Evolutionary conservation across 108 stramenopile genomes (phyloP).

Genomic region (Cyclotella cryptica): DNA sequence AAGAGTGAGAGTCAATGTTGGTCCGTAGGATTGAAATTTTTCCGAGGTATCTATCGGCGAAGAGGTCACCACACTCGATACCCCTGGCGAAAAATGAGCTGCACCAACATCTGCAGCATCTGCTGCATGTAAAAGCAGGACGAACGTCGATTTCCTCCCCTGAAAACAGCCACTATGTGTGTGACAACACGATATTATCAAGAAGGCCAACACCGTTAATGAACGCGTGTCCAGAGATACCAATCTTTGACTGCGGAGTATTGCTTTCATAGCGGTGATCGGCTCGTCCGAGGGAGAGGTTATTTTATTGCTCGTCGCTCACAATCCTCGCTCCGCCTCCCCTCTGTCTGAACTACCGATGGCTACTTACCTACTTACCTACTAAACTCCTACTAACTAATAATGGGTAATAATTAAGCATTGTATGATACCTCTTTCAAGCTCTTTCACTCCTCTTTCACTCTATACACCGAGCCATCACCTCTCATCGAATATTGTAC

Average conservation of each 20-base stretch:
- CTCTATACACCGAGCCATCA: no score
- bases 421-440: no score
- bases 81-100: background rate
- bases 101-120: slow-evolving; percentile 5
- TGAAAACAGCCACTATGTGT: background rate
- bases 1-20: slow-evolving; percentile 46
- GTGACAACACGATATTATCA: slow-evolving; percentile 2
- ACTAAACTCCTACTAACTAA: no score
- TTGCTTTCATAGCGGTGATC: background rate
- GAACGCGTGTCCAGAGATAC: background rate
- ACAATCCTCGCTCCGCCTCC: no score
- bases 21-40: slow-evolving; percentile 44
- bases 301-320: no score
- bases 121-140: background rate
- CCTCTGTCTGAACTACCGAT: no score
- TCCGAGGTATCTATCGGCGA: background rate
- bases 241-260: background rate
- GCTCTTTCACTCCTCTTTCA: no score
- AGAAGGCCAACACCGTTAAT: background rate
- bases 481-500: no score
- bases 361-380: no score
- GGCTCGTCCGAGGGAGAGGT: no score
- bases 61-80: slow-evolving; percentile 2
- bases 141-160: background rate
- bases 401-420: no score